phyloP scores from a whole-genome alignment of 2,329 filamentous ascomycete genomes.

The Epichloe uncinata region DNA sequence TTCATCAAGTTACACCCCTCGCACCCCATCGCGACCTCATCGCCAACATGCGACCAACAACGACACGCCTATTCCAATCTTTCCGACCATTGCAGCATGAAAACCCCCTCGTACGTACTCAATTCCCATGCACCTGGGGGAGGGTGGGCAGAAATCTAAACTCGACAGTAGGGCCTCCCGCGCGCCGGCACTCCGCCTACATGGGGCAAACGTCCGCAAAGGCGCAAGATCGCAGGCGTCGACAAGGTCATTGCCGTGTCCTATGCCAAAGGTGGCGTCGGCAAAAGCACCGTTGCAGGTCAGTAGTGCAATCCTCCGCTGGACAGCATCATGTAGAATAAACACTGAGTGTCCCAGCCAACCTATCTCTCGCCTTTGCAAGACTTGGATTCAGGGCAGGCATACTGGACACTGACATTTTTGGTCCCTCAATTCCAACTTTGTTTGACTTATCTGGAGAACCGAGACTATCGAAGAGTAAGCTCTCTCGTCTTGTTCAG shows the following conservation, averaged over 20 bases:
- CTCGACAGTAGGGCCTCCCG: conserved; percentile 57
- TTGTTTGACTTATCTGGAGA: conserved; percentile 71
- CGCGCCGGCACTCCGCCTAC: conserved; percentile 47
- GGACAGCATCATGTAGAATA: too few relatives aligned
- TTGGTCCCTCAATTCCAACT: conserved; percentile 88
- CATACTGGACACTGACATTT: conserved; percentile 92
- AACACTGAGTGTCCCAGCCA: conserved; percentile 33
- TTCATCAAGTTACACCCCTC: background rate
- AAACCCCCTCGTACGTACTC: conserved; percentile 64
- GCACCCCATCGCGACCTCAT: background rate
- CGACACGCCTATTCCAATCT: conserved; percentile 23
- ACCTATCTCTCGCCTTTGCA: conserved; percentile 78
- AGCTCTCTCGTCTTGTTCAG: conserved; percentile 17
- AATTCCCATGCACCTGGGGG: accelerated
- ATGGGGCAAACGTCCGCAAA: conserved; percentile 65
- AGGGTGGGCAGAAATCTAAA: background rate
- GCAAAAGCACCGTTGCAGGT: conserved; percentile 89
- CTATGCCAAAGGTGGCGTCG: conserved; percentile 95
- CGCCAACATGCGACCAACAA: conserved; percentile 24
- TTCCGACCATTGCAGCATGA: conserved; percentile 47
- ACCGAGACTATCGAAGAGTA: conserved; percentile 61
- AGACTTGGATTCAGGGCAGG: conserved; percentile 69
- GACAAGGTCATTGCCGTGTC: conserved; percentile 92
- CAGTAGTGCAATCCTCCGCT: conserved; percentile 9
- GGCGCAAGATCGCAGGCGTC: conserved; percentile 70